These are phyloP conservation scores for Lindgomyces ingoldianus DNA, from an alignment of 495 filamentous ascomycete species.

Conservation along the genomic window DNA sequence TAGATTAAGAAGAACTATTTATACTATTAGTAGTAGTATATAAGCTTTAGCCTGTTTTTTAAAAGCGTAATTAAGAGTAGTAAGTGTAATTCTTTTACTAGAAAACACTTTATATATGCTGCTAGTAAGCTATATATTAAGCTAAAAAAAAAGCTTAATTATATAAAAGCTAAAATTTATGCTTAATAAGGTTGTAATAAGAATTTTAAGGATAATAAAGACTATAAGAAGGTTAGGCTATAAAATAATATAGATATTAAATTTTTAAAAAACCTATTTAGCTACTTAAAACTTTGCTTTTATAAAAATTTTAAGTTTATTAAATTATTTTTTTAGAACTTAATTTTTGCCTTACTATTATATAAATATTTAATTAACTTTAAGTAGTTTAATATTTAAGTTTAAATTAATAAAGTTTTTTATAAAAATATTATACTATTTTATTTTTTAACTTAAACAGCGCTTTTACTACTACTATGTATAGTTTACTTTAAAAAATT, in stretches of 20 bases:
- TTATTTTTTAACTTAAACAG: no score
- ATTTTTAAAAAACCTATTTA: no score
- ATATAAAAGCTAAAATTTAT: not conserved
- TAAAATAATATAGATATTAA: not conserved
- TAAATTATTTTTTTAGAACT: no score
- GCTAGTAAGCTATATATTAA: not conserved
- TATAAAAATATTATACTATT: no score
- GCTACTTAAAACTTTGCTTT: no score
- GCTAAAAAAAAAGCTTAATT: not conserved
- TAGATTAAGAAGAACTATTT: slow-evolving; percentile 13
- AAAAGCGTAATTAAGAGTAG: not conserved
- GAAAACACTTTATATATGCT: slow-evolving; percentile 7
- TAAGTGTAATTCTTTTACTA: not conserved
- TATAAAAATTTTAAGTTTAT: no score
- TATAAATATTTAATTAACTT: no score
- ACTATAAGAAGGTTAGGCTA: not conserved
- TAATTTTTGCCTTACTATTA: no score
- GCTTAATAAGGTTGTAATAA: not conserved
- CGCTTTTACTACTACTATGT: no score
- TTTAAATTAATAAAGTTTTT: no score
- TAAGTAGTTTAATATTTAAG: no score
- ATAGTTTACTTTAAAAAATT: no score
- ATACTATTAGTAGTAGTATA: not conserved
- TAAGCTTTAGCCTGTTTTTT: not conserved
- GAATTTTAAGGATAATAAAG: not conserved